Evolutionary conservation across 2,329 filamentous ascomycete genomes (phyloP).

Genomic region (Epichloe scottii): DNA sequence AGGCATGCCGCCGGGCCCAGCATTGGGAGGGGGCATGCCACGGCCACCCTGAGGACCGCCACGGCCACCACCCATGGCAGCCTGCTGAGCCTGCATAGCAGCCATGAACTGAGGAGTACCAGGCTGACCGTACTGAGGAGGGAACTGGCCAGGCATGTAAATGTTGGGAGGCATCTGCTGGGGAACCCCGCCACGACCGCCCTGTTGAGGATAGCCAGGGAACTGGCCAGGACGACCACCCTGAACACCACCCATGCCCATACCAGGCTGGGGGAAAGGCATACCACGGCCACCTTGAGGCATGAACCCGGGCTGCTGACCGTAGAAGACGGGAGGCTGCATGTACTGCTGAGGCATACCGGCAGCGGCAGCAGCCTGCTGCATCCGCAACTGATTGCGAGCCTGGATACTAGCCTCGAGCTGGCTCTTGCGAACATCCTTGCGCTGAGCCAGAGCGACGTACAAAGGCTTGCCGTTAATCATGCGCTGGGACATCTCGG

Average conservation of each 20-base stretch:
- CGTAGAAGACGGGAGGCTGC: constrained; percentile 86
- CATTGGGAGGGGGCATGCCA: constrained; percentile 61
- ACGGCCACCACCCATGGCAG: constrained; percentile 46
- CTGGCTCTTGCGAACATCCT: constrained; percentile 98
- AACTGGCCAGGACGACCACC: constrained; percentile 79
- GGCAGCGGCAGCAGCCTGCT: constrained; percentile 84
- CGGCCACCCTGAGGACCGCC: constrained; percentile 55
- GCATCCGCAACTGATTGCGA: constrained; percentile 95
- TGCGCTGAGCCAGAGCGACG: constrained; percentile 94
- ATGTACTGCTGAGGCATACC: constrained; percentile 83
- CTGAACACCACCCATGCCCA: constrained; percentile 59
- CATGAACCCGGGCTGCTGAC: constrained; percentile 61
- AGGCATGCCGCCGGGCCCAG: constrained; percentile 34
- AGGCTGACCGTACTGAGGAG: constrained; percentile 68
- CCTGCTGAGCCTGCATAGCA: constrained; percentile 65
- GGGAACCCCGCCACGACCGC: constrained; percentile 74
- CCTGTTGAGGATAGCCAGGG: constrained; percentile 73
- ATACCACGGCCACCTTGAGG: constrained; percentile 53
- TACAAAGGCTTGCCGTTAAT: constrained; percentile 93
- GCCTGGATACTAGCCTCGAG: constrained; percentile 98
- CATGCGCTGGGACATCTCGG: constrained; percentile 99
- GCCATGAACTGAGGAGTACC: constrained; percentile 69
- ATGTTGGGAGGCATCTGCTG: constrained; percentile 81
- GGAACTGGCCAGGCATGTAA: constrained; percentile 73
- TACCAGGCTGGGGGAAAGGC: constrained; percentile 51